Percentiles rank a stretch among this genome's conserved stretches.
Evolutionary conservation across 2,329 filamentous ascomycete species (phyloP).

Genomic region (Xylariaceae sp.): DNA sequence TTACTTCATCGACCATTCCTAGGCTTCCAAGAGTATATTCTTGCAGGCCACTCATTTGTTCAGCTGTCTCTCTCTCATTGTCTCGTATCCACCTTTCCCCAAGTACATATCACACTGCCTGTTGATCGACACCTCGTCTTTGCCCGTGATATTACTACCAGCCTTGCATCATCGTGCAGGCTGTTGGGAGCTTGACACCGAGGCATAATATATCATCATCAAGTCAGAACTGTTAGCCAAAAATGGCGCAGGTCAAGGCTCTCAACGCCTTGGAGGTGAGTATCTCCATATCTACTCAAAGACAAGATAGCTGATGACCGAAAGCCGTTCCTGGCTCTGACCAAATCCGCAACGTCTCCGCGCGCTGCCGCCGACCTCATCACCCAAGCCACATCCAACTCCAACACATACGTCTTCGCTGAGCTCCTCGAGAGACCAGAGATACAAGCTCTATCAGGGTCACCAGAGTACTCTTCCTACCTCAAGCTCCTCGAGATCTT

Average conservation of each 20-base stretch:
- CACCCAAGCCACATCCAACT: constrained; percentile 79
- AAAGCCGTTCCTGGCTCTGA: constrained; percentile 84
- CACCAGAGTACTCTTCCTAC: constrained; percentile 55
- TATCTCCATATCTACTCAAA: neutral
- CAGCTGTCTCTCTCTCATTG: too few species aligned
- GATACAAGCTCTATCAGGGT: constrained; percentile 64
- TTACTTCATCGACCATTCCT: too few species aligned
- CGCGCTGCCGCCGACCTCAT: constrained; percentile 82
- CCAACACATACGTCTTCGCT: constrained; percentile 87
- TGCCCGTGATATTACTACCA: constrained; percentile 10
- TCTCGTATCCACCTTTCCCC: too few species aligned
- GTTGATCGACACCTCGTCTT: too few species aligned
- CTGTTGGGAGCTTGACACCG: constrained; percentile 1
- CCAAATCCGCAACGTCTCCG: constrained; percentile 77
- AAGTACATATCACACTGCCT: too few species aligned
- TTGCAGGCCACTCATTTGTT: too few species aligned
- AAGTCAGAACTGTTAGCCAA: constrained; percentile 18
- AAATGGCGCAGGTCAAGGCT: constrained; percentile 70
- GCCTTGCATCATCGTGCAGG: constrained; percentile 5
- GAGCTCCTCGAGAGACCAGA: constrained; percentile 81
- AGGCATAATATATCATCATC: neutral
- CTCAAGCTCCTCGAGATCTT: constrained; percentile 79
- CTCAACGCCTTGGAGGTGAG: constrained; percentile 58
- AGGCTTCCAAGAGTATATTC: too few species aligned
- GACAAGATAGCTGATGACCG: neutral